These are phyloP conservation scores for Trichosporon sp. DNA, from an alignment of 1,284 basidiomycete genomes.

Conservation along the genomic window DNA sequence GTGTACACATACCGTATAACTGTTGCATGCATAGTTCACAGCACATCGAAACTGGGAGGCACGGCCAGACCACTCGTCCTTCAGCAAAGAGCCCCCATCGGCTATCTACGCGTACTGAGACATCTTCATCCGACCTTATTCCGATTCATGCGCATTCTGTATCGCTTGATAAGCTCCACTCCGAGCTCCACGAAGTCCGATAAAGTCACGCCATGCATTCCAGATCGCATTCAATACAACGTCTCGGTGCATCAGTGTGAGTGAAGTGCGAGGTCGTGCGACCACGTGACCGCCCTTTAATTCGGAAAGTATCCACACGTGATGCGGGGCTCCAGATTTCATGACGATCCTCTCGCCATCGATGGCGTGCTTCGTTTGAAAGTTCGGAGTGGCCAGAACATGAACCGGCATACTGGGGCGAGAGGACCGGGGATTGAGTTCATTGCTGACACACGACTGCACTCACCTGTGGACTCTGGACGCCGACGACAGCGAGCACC, in stretches of 20 bases:
- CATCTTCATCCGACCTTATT: no score
- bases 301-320: conserved; percentile 8
- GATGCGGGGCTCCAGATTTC: neutral
- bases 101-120: no score
- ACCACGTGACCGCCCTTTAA: neutral
- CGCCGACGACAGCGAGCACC: neutral
- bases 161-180: no score
- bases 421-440: neutral
- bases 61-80: no score
- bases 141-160: no score
- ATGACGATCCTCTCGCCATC: conserved; percentile 3
- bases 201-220: neutral
- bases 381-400: neutral
- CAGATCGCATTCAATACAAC: neutral
- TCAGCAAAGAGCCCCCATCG: no score
- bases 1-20: no score
- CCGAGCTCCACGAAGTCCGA: no score
- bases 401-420: neutral
- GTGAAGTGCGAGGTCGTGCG: neutral
- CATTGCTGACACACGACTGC: neutral
- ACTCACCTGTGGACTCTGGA: neutral
- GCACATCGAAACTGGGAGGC: no score
- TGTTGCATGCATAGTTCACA: no score
- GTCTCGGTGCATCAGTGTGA: neutral
- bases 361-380: conserved; percentile 10